phyloP scores from a whole-genome alignment of 2,329 filamentous ascomycete genomes.

The Colletotrichum shisoi region DNA sequence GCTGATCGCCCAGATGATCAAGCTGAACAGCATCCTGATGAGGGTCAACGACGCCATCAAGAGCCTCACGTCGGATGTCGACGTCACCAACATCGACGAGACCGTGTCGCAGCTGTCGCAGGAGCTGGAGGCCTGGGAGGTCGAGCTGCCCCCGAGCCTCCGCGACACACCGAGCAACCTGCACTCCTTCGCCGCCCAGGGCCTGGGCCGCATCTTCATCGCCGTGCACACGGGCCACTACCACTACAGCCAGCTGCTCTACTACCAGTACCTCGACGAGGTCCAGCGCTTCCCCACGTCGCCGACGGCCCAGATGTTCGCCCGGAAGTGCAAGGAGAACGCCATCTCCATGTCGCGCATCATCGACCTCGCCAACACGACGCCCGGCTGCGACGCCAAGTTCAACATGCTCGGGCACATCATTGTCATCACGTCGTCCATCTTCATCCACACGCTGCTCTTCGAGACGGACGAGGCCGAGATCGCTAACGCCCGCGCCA shows the following conservation, averaged over 20 bases:
- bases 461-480: slow-evolving; percentile 51
- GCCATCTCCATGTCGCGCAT: slow-evolving; percentile 52
- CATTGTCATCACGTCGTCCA: slow-evolving; percentile 56
- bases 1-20: slow-evolving; percentile 42
- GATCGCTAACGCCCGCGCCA: slow-evolving; percentile 47
- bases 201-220: slow-evolving; percentile 54
- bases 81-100: slow-evolving; percentile 44
- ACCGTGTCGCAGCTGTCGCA: slow-evolving; percentile 46
- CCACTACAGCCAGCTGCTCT: slow-evolving; percentile 57
- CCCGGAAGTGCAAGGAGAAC: slow-evolving; percentile 52
- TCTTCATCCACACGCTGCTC: slow-evolving; percentile 57
- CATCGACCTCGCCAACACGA: slow-evolving; percentile 50
- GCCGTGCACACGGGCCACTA: slow-evolving; percentile 58
- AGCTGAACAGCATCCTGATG: slow-evolving; percentile 48
- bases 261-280: slow-evolving; percentile 54
- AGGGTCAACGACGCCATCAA: slow-evolving; percentile 50
- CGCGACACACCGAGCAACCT: slow-evolving; percentile 53
- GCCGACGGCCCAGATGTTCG: slow-evolving; percentile 43
- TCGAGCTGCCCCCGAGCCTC: slow-evolving; percentile 48
- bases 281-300: slow-evolving; percentile 43
- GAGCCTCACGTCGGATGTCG: slow-evolving; percentile 37
- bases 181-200: slow-evolving; percentile 47
- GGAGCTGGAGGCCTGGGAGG: slow-evolving; percentile 50
- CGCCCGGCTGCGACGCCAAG: slow-evolving; percentile 51
- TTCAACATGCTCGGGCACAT: slow-evolving; percentile 58